Base-by-base conservation (phyloP, 2,329 filamentous ascomycete genomes). In the Huntiella moniliformis region DNA sequence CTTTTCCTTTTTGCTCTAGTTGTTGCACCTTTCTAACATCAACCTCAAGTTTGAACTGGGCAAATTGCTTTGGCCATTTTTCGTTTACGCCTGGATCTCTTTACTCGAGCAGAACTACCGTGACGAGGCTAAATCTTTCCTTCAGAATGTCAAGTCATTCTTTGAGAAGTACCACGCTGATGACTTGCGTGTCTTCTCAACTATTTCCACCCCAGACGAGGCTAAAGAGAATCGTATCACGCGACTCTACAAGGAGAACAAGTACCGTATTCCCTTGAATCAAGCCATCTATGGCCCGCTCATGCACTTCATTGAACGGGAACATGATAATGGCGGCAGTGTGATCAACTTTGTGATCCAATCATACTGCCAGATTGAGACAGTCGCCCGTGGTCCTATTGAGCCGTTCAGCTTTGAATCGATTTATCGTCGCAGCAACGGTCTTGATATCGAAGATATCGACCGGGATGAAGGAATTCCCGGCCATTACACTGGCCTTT, bases 251-350 rank as follows among this genome's bases (percentile, higher is more conserved):
- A 73, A 75, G 36, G 74, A 77, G 47, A 88, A 87, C 66, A 91
- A 85, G 59, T 98, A 96, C 58, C 76, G 85, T 10, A 70, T 98
- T 33, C 85, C 85, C 0, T 66, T 98, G n/a, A 95, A 87, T 55
- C 79, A 80, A 48, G 80, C 87, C 54, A 79, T 86, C 1, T 86
- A 82, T 48, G 79, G 77, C 48, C 82, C 82, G 50, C 71, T 96
- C 6, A 80, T 94, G 56, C 82, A 86, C 54, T 93, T 88, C 54
- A 67, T 98, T 1, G 87, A 96, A 59, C 77, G 78, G n/a, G 87
- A 94, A 52, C 73, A 79, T 11, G 81, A 83, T 43, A 74, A 81
- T 44, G 86, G 86, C 8, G 88, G 86, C 12, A 73, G 75, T 5
- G 74, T 88, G 11, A 75, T 96, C 52, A 75, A 81, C 34, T 74